Conservation (phyloP, 2,329 filamentous ascomycete species). For the Pseudovirgaria hyperparasitica region DNA sequence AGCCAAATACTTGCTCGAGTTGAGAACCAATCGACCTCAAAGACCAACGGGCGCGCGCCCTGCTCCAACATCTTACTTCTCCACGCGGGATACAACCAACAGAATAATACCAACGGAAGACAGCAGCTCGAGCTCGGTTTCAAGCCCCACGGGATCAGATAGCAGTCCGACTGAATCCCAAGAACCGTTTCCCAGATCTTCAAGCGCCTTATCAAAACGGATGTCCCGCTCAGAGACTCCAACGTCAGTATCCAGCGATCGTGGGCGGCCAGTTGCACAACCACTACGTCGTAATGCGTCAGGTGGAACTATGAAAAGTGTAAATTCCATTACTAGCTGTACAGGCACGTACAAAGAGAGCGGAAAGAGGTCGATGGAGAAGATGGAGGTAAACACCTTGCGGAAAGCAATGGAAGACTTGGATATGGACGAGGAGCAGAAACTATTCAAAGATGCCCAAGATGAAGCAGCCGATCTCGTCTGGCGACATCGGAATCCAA, state of each 20-base stretch:
- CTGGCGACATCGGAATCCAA: slow-evolving; percentile 60
- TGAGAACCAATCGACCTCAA: slow-evolving; percentile 54
- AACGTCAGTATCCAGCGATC: slow-evolving; percentile 17
- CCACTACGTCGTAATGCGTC: slow-evolving; percentile 28
- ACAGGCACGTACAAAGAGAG: slow-evolving; percentile 55
- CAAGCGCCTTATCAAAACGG: slow-evolving; percentile 15
- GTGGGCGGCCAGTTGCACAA: slow-evolving; percentile 22
- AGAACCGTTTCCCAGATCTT: slow-evolving; percentile 5
- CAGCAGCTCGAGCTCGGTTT: slow-evolving; percentile 10
- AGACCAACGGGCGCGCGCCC: slow-evolving; percentile 62
- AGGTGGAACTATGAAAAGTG: slow-evolving; percentile 21
- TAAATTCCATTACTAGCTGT: slow-evolving; percentile 43
- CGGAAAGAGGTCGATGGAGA: slow-evolving; percentile 67
- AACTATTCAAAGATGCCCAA: slow-evolving; percentile 57
- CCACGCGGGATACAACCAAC: slow-evolving; percentile 18
- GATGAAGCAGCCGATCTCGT: slow-evolving; percentile 70
- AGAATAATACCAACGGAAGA: slow-evolving; percentile 9
- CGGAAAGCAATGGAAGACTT: slow-evolving; percentile 63
- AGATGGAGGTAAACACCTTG: slow-evolving; percentile 59
- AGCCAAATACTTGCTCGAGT: slow-evolving; percentile 59
- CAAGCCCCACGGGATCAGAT: slow-evolving; percentile 15
- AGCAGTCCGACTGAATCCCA: slow-evolving; percentile 8
- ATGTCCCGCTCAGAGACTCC: slow-evolving; percentile 15
- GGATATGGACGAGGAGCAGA: slow-evolving; percentile 50
- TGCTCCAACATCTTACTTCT: slow-evolving; percentile 38